These are phyloP conservation scores for Serendipita indica DNA, from an alignment of 768 basidiomycete genomes.

Conservation along the genomic window DNA sequence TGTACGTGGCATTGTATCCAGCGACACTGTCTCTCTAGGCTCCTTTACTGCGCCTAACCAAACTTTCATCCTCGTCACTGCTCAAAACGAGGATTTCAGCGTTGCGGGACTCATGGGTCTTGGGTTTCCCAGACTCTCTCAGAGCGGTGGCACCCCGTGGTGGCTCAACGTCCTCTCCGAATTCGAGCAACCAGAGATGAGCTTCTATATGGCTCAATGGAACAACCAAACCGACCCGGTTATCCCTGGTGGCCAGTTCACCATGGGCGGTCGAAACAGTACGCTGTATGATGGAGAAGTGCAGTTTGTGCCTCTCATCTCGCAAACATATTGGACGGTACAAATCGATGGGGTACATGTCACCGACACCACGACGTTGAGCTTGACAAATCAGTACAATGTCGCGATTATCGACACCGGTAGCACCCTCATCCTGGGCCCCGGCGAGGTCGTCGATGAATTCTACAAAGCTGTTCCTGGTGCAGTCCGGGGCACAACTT, in stretches of 20 bases:
- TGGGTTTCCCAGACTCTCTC: background rate
- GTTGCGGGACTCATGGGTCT: background rate
- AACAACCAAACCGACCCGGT: background rate
- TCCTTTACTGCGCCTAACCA: background rate
- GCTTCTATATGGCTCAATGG: background rate
- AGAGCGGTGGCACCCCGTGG: background rate
- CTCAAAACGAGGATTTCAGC: background rate
- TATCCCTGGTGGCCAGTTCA: conserved; percentile 3
- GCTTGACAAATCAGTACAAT: background rate
- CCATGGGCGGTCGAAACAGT: background rate
- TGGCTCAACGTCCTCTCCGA: background rate
- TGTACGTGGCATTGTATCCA: background rate
- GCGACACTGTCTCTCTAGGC: background rate
- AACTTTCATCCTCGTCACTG: background rate
- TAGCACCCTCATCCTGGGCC: background rate
- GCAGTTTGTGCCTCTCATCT: background rate
- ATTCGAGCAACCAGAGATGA: conserved; percentile 5
- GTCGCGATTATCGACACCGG: background rate
- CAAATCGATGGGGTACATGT: background rate
- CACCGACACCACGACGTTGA: background rate
- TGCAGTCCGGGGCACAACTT: background rate
- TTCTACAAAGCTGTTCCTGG: conserved; percentile 4
- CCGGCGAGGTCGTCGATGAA: background rate
- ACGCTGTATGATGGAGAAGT: conserved; percentile 1
- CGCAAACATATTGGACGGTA: background rate